These are phyloP conservation scores for Serpula lacrymans DNA, from an alignment of 768 basidiomycete genomes.

Conservation along the genomic window DNA sequence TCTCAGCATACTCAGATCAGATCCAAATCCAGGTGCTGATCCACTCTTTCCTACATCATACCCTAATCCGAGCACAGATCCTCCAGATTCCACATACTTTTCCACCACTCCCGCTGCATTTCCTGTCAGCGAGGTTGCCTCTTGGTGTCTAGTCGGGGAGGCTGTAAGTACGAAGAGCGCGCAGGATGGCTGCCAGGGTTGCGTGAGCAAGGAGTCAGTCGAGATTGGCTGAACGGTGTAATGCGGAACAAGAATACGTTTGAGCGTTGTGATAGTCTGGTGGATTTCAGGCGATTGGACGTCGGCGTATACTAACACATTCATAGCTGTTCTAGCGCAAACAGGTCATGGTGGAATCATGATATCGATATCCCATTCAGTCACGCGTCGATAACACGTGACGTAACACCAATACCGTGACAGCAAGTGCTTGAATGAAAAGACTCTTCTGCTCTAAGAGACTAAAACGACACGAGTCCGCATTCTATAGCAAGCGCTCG, in stretches of 20 bases:
- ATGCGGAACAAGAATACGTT: constrained; percentile 59
- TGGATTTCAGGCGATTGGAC: constrained; percentile 52
- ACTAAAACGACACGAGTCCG: no score
- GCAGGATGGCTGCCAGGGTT: constrained; percentile 77
- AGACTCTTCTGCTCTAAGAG: no score
- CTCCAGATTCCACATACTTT: constrained; percentile 67
- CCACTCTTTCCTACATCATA: constrained; percentile 29
- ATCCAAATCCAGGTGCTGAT: constrained; percentile 39
- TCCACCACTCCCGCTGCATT: constrained; percentile 68
- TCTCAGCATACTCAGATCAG: constrained; percentile 30
- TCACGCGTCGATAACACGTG: no score
- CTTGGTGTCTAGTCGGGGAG: constrained; percentile 42
- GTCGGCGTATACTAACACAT: constrained; percentile 73
- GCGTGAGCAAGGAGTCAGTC: constrained; percentile 49
- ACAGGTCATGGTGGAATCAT: no score
- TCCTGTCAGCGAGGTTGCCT: constrained; percentile 43
- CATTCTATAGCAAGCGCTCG: no score
- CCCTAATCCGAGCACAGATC: constrained; percentile 52
- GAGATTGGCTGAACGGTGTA: constrained; percentile 77
- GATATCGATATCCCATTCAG: no score
- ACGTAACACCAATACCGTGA: no score
- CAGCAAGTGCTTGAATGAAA: no score
- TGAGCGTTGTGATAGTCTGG: constrained; percentile 44
- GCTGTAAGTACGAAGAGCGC: constrained; percentile 79
- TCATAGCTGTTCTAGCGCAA: constrained; percentile 52